These are phyloP conservation scores for Inosperma sp. DNA, from an alignment of 768 basidiomycete genomes.

Conservation along the genomic window DNA sequence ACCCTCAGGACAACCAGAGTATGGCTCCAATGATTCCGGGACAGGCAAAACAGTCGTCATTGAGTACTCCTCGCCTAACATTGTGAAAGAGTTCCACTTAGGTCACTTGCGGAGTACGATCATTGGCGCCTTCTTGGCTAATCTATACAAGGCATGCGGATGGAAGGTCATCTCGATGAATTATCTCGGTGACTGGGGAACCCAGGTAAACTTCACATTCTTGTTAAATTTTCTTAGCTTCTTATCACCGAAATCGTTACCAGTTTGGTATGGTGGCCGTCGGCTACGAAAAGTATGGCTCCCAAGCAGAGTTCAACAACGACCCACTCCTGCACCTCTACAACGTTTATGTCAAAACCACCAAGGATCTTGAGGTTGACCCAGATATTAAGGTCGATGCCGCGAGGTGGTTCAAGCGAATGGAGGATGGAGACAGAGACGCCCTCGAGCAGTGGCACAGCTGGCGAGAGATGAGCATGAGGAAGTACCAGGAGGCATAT, in stretches of 20 bases:
- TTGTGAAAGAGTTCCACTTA: slow-evolving; percentile 97
- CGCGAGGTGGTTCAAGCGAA: slow-evolving; percentile 85
- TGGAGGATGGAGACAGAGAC: slow-evolving; percentile 88
- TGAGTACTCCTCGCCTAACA: slow-evolving; percentile 97
- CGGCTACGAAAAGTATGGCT: slow-evolving; percentile 90
- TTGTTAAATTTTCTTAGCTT: background rate
- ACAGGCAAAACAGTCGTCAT: slow-evolving; percentile 78
- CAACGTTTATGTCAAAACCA: slow-evolving; percentile 92
- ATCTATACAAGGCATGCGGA: slow-evolving; percentile 86
- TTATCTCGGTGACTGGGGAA: slow-evolving; percentile 98
- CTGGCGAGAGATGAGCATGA: slow-evolving; percentile 89
- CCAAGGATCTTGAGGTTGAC: slow-evolving; percentile 72
- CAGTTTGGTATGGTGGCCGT: slow-evolving; percentile 84
- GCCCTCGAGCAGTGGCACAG: slow-evolving; percentile 85
- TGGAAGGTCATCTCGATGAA: slow-evolving; percentile 89
- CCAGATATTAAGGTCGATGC: slow-evolving; percentile 71
- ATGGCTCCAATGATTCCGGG: slow-evolving; percentile 76
- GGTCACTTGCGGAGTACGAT: slow-evolving; percentile 95
- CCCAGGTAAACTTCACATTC: slow-evolving; percentile 54
- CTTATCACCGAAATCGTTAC: background rate
- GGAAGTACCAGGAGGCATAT: slow-evolving; percentile 86
- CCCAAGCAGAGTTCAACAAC: slow-evolving; percentile 71
- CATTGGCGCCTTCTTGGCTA: slow-evolving; percentile 88
- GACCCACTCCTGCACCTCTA: slow-evolving; percentile 94
- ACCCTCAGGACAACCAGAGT: slow-evolving; percentile 57